Conservation (phyloP, 495 filamentous ascomycete genomes). For the Sabuloglossum arenarium region DNA sequence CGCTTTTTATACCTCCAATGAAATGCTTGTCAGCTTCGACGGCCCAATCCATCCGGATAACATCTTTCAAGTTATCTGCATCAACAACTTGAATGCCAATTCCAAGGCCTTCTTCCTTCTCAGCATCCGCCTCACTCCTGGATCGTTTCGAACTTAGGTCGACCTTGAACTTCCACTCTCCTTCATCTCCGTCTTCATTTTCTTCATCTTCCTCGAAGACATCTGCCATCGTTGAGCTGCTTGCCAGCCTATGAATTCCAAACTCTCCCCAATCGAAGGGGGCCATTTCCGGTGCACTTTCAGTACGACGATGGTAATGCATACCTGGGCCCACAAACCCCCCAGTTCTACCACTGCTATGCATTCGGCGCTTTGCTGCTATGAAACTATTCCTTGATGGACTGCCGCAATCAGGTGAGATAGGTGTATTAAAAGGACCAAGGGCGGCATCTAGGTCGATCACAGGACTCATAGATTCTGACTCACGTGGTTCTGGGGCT, state of each 20-base stretch:
- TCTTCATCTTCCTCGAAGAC: conserved; percentile 96
- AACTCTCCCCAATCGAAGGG: conserved; percentile 36
- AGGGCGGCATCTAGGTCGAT: conserved; percentile 95
- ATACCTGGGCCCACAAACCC: conserved; percentile 64
- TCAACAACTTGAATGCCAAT: conserved; percentile 27
- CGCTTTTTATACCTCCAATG: conserved; percentile 16
- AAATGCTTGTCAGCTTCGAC: neutral
- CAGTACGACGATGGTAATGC: conserved; percentile 77
- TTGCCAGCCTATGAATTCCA: conserved; percentile 24
- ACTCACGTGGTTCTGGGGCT: neutral
- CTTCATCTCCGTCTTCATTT: conserved; percentile 33
- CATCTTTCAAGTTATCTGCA: conserved; percentile 12
- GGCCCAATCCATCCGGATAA: neutral
- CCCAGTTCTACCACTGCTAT: conserved; percentile 63
- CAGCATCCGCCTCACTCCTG: conserved; percentile 13
- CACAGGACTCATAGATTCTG: conserved; percentile 47
- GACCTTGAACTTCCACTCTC: conserved; percentile 17
- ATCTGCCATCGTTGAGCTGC: conserved; percentile 56
- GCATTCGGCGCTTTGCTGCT: conserved; percentile 51
- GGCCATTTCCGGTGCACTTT: conserved; percentile 78
- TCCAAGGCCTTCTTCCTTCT: conserved; percentile 1
- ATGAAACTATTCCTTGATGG: conserved; percentile 31
- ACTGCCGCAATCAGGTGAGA: conserved; percentile 20
- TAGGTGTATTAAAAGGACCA: conserved; percentile 66
- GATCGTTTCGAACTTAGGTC: conserved; percentile 5